These are phyloP conservation scores for Colletotrichum sp. DNA, from an alignment of 2,329 filamentous ascomycete genomes.

Conservation along the genomic window DNA sequence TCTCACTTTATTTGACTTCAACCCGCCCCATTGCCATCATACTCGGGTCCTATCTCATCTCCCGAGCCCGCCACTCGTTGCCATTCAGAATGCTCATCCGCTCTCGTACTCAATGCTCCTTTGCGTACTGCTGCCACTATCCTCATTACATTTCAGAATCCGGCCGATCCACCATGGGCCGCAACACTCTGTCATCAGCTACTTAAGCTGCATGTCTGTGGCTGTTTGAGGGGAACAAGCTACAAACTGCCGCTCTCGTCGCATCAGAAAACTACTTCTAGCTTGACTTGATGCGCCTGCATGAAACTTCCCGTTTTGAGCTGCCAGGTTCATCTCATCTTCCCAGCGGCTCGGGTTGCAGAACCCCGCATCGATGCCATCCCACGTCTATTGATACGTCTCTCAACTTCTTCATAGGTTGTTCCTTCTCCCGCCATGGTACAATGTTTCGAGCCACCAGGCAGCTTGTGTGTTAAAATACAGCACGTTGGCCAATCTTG, in stretches of 20 bases:
- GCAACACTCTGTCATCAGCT: neutral
- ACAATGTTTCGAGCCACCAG: neutral
- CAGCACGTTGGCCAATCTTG: neutral
- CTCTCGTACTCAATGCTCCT: neutral
- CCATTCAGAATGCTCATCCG: neutral
- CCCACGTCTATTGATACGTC: neutral
- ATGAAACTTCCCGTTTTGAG: neutral
- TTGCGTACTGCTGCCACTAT: neutral
- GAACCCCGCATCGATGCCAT: neutral
- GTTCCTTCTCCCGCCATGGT: neutral
- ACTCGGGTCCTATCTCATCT: neutral
- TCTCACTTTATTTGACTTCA: neutral
- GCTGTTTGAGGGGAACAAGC: neutral
- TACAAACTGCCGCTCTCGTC: neutral
- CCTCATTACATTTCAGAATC: neutral
- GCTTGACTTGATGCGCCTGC: neutral
- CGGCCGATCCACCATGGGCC: neutral
- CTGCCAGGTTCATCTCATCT: neutral
- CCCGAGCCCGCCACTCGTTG: neutral
- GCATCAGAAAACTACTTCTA: neutral
- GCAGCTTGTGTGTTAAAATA: neutral
- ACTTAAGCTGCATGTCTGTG: neutral
- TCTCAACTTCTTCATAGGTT: neutral
- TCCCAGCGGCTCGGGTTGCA: neutral
- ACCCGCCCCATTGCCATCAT: neutral